phyloP scores from a whole-genome alignment of 2,329 filamentous ascomycete species.

The Talaromyces amestolkiae region DNA sequence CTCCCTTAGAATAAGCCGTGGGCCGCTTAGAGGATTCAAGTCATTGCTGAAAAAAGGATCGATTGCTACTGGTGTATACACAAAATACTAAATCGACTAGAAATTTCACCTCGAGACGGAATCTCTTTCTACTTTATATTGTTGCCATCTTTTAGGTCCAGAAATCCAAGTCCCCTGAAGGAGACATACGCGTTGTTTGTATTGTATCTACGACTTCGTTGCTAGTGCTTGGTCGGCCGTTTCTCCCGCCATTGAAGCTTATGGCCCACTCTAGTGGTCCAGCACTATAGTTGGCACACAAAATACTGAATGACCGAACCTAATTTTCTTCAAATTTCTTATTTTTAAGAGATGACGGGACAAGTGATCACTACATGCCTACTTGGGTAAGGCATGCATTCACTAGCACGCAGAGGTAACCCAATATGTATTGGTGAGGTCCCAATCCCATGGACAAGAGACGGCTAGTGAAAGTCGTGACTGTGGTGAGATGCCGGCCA shows the following conservation, averaged over 20 bases:
- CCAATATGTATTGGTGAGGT: conserved; percentile 6
- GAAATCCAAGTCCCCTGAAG: too few species aligned
- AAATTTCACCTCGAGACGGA: background rate
- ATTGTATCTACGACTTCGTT: background rate
- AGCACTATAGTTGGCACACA: background rate
- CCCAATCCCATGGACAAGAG: conserved; percentile 7
- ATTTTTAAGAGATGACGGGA: background rate
- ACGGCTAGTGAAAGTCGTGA: background rate
- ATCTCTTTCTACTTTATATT: background rate
- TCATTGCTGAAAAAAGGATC: background rate
- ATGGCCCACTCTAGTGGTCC: background rate
- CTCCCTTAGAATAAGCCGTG: background rate
- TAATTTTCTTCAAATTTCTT: background rate
- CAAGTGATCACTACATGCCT: background rate
- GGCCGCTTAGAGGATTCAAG: background rate
- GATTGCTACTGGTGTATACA: background rate
- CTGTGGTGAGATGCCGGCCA: background rate
- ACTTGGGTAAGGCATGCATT: background rate
- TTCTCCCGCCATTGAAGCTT: background rate
- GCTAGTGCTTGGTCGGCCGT: background rate
- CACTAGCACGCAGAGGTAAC: background rate
- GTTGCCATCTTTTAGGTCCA: background rate
- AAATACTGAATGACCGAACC: background rate
- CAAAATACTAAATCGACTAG: background rate
- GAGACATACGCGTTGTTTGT: too few species aligned